Base-by-base conservation (phyloP, 331 rosid genomes). In the Pyrus hybrid region DNA sequence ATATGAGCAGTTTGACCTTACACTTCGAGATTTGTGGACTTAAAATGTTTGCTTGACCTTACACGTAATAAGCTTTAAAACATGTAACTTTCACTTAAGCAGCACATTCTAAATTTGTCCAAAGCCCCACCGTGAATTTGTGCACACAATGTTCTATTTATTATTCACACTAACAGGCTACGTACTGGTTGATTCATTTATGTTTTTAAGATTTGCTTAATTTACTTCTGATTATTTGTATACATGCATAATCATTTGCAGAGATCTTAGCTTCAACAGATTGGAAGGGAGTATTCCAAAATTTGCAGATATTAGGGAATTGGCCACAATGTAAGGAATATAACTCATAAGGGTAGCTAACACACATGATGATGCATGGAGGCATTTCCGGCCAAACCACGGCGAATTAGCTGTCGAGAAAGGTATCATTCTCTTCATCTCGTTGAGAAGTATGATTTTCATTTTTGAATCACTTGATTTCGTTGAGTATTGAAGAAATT, bases 201-300 rank as follows among this genome's bases (percentile, higher is more conserved):
- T 43, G 30, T 14, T 7, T 68, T 56, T 7, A 20, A 8, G 71
- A 28, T 67, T 14, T 14, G 45, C 58, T 21, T n/a, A 13, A 41
- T 22, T 47, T 49, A 61, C 21, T 45, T 47, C 30, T 33, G 60
- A 63, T 17, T 28, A 37, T 45, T 51, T n/a, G 16, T 33, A 29
- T 49, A 72, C 28, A 26, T 26, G n/a, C 54, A 29, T 64, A 20
- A 5, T 33, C 8, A 20, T 26, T 16, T 30, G 71, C 71, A 81
- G 81, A 61, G 85, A 81, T 73, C 76, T 81, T 26, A 81, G 81
- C 78, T 81, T 81, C 72, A 81, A 81, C 75, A 81, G 71, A 76
- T 47, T 81, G 67, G 71, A 65, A 66, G 73, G 35, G 11, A 26
- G 47, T 21, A 72, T 81, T 72, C 85, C 81, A 60, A 51, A 77